Conservation (phyloP, 108 stramenopile genomes). For the Cyclostephanos invisitatus region DNA sequence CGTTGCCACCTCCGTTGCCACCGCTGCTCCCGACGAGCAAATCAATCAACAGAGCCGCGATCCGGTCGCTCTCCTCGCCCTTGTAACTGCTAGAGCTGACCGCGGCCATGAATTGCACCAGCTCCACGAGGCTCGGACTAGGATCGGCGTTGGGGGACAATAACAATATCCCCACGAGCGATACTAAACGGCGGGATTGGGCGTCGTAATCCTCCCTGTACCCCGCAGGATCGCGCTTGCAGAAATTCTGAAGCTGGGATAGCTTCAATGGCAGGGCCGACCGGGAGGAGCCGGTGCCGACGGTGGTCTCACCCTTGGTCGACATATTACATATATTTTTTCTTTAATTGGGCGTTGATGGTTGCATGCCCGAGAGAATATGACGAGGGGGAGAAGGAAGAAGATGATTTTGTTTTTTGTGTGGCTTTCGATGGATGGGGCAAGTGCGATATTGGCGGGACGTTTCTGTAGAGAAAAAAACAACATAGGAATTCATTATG, state of each 20-base stretch:
- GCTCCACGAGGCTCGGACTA: conserved; percentile 75
- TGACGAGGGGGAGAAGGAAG: too few relatives aligned
- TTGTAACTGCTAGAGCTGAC: conserved; percentile 78
- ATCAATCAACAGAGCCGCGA: conserved; percentile 75
- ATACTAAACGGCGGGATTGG: conserved; percentile 79
- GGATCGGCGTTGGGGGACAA: conserved; percentile 76
- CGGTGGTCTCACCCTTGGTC: conserved; percentile 29
- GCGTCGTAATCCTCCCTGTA: conserved; percentile 95
- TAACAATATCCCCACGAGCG: conserved; percentile 70
- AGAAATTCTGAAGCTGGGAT: conserved; percentile 93
- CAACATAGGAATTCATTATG: too few relatives aligned
- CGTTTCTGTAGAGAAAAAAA: too few relatives aligned
- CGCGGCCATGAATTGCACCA: conserved; percentile 90
- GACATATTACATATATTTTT: neutral
- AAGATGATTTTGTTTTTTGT: too few relatives aligned
- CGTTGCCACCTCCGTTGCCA: conserved; percentile 8
- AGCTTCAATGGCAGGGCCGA: conserved; percentile 81
- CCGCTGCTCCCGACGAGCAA: conserved; percentile 68
- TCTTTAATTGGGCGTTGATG: too few relatives aligned
- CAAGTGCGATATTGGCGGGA: too few relatives aligned
- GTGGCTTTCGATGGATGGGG: too few relatives aligned
- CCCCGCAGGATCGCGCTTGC: conserved; percentile 92
- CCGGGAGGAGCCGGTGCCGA: conserved; percentile 57
- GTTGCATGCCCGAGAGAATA: too few relatives aligned
- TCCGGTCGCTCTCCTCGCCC: conserved; percentile 71